Conservation (phyloP, 371 early-diverging fungal genomes). For the Nosema muscidifuracis region DNA sequence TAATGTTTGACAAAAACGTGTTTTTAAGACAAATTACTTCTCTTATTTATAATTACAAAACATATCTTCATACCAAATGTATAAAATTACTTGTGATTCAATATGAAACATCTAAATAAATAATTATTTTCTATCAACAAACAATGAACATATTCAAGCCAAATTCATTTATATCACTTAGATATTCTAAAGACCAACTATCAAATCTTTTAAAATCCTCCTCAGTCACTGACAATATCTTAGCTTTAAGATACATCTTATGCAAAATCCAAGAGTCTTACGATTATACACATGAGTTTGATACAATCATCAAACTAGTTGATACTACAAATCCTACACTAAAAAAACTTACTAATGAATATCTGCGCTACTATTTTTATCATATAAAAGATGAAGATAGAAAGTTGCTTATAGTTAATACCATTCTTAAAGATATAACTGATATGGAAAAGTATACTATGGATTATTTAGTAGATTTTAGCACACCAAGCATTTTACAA, state of each 20-base stretch:
- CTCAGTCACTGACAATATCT: not conserved
- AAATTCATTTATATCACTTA: not conserved
- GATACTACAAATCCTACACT: constrained; percentile 25
- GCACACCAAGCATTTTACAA: not conserved
- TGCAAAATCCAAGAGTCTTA: constrained; percentile 46
- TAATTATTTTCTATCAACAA: not conserved
- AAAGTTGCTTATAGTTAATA: constrained; percentile 37
- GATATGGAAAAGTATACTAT: constrained; percentile 21
- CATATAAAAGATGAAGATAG: not conserved
- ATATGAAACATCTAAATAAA: not conserved
- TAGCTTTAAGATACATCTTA: constrained; percentile 27
- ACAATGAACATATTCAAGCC: not conserved
- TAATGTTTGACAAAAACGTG: too few relatives aligned
- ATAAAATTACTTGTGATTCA: too few relatives aligned
- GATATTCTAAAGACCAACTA: not conserved
- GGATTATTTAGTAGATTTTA: not conserved
- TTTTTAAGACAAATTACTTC: too few relatives aligned
- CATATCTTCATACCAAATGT: too few relatives aligned
- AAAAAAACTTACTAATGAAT: constrained; percentile 33
- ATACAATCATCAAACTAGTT: constrained; percentile 34
- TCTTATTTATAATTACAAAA: too few relatives aligned
- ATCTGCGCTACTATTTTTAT: constrained; percentile 5
- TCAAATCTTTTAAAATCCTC: not conserved
- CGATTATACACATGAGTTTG: constrained; percentile 23
- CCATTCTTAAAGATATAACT: constrained; percentile 45